Percentiles rank a stretch among this genome's conserved stretches.
These are phyloP conservation scores for Xylariaceae sp. DNA, from an alignment of 2,329 filamentous ascomycete species.

Conservation along the genomic window DNA sequence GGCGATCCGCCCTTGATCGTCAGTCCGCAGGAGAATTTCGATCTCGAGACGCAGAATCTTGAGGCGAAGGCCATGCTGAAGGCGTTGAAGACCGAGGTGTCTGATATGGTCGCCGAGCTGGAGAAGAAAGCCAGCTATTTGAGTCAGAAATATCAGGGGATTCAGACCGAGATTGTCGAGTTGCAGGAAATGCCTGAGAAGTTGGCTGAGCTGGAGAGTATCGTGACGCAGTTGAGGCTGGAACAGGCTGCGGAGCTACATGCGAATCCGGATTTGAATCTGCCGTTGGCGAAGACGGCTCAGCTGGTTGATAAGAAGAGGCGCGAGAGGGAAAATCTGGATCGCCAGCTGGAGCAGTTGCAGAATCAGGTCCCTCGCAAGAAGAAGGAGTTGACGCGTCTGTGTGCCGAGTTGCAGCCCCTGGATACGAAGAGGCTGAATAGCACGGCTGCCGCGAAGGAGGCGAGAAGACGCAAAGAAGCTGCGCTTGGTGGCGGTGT, in stretches of 20 bases:
- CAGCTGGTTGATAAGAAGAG: constrained; percentile 48
- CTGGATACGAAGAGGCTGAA: constrained; percentile 63
- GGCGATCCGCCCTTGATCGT: constrained; percentile 85
- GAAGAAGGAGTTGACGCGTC: constrained; percentile 59
- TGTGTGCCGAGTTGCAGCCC: constrained; percentile 63
- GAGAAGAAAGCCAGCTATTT: constrained; percentile 60
- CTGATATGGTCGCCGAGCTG: constrained; percentile 65
- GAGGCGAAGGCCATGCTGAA: constrained; percentile 71
- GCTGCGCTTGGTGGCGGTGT: constrained; percentile 58
- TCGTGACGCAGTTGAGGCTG: constrained; percentile 42
- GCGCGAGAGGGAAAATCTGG: constrained; percentile 49
- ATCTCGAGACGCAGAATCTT: constrained; percentile 64
- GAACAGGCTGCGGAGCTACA: constrained; percentile 37
- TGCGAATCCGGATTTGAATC: constrained; percentile 43
- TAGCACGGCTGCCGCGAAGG: constrained; percentile 61
- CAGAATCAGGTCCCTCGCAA: constrained; percentile 60
- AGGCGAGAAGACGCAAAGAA: constrained; percentile 65
- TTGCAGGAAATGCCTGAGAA: constrained; percentile 48
- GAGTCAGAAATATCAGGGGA: constrained; percentile 46
- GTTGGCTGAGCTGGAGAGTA: constrained; percentile 44
- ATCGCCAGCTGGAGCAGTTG: constrained; percentile 59
- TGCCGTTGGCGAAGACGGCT: constrained; percentile 54
- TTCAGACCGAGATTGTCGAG: constrained; percentile 44
- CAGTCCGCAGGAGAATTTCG: constrained; percentile 72
- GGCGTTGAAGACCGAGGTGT: constrained; percentile 72